Evolutionary conservation across 192 early-diverging fungal species (phyloP), one percentile per base, ranked within the genome.

Genomic region (Linnemannia zychae): DNA sequence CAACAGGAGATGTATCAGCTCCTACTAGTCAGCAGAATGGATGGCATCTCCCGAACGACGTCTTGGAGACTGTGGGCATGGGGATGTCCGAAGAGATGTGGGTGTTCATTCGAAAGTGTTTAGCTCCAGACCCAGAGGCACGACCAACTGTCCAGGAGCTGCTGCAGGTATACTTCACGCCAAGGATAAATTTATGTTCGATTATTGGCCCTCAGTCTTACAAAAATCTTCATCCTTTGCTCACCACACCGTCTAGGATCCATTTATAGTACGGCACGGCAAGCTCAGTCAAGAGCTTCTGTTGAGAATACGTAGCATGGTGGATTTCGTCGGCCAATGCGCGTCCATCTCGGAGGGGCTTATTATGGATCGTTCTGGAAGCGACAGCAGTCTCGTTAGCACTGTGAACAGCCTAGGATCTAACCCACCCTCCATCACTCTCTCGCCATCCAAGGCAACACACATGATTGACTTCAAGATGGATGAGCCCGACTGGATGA

Each of bases 1-100:
- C 17, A 36, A 18, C n/a, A 24, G 17, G 70, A 18, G 37, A 40
- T 40, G 22, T 65, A n/a, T 33, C 38, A 31, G 36, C 28, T 15
- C 33, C 22, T 7, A 22, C 69, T 11, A 31, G 37, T 40, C n/a
- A 31, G 53, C 53, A 0, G 53, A 46, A 44, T 47, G 46, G 49
- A 7, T 53, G 31, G 38, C 63, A 57, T 72, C 22, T 76, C 13
- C 53, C 63, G 20, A 66, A 11, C 1, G 68, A 76, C 15, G 7
- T 46, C 12, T 72, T 65, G 38, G 80, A 57, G 11, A 38, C 67
- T 22, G 73, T 34, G 47, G 72, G 74, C 24, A 75, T 84, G 76
- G 82, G 77, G 12, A 77, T 84, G 72, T 84, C 82, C 11, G 76
- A 84, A 65, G 76, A 78, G 65, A 75, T 84, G 82, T 75, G 82